phyloP scores from a whole-genome alignment of 352 stramenopile species.

The Phytopythium vexans region DNA sequence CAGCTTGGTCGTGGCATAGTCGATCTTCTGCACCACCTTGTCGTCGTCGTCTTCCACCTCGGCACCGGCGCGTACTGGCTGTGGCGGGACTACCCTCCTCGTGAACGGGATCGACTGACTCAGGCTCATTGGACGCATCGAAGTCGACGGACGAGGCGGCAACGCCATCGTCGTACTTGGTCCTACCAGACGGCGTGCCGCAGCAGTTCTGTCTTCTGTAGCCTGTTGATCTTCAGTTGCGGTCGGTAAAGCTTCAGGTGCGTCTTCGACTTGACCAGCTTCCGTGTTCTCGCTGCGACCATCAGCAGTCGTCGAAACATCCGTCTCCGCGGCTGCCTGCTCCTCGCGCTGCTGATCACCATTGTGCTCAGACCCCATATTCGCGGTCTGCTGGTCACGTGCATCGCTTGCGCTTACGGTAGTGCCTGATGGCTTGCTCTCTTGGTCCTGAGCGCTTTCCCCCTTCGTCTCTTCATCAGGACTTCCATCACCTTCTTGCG shows the following conservation, averaged over 20 bases:
- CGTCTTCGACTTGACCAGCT: no score
- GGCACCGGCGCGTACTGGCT: slow-evolving; percentile 13
- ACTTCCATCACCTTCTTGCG: slow-evolving; percentile 9
- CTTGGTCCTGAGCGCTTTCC: not conserved
- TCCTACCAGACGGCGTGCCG: slow-evolving; percentile 3
- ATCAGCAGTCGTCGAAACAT: no score
- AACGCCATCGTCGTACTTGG: slow-evolving; percentile 7
- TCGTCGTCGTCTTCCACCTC: slow-evolving; percentile 39
- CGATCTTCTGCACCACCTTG: slow-evolving; percentile 57
- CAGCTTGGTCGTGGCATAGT: slow-evolving; percentile 69
- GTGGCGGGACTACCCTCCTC: slow-evolving; percentile 13
- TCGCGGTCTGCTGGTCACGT: no score
- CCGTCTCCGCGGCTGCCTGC: no score
- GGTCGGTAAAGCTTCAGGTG: no score
- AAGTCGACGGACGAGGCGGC: slow-evolving; percentile 58
- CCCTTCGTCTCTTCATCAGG: not conserved
- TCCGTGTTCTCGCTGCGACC: no score
- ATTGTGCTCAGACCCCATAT: no score
- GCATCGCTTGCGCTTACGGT: no score
- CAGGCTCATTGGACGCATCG: slow-evolving; percentile 64
- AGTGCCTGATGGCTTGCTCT: not conserved
- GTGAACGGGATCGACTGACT: slow-evolving; percentile 81
- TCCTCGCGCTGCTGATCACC: no score
- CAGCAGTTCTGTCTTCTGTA: slow-evolving; percentile 8
- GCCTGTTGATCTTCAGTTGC: not conserved